These are phyloP conservation scores for Podospora appendiculata DNA, from an alignment of 495 filamentous ascomycete species.

Conservation along the genomic window DNA sequence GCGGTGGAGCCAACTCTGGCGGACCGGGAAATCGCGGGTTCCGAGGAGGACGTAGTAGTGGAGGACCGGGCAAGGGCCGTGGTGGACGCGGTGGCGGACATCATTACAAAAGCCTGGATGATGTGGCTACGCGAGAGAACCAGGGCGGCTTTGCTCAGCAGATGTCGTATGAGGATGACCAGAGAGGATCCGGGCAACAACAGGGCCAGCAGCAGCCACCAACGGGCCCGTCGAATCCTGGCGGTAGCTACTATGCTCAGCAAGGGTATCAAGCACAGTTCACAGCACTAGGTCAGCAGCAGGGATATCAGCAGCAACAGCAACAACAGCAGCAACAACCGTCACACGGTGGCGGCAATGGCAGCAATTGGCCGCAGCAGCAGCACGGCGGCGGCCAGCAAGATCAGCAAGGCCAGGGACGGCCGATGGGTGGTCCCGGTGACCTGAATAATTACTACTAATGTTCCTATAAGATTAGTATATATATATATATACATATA, in stretches of 20 bases:
- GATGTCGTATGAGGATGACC: slow-evolving; percentile 35
- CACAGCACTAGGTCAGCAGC: neutral
- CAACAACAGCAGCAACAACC: slow-evolving; percentile 1
- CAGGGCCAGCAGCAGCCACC: slow-evolving; percentile 10
- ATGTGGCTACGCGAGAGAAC: slow-evolving; percentile 32
- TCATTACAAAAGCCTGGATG: slow-evolving; percentile 32
- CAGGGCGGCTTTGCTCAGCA: slow-evolving; percentile 25
- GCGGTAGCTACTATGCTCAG: slow-evolving; percentile 7
- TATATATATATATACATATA: too few relatives aligned
- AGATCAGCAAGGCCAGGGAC: slow-evolving; percentile 7
- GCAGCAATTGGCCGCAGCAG: slow-evolving; percentile 3
- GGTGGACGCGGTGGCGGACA: slow-evolving; percentile 25
- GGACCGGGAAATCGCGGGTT: slow-evolving; percentile 13
- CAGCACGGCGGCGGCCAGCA: neutral
- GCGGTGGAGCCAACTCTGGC: slow-evolving; percentile 10
- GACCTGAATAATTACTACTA: slow-evolving; percentile 21
- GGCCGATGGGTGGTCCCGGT: slow-evolving; percentile 4
- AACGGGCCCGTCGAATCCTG: slow-evolving; percentile 8
- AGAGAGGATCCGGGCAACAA: slow-evolving; percentile 11
- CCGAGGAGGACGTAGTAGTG: slow-evolving; percentile 14
- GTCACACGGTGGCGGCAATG: neutral
- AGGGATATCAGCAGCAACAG: neutral
- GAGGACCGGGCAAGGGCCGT: slow-evolving; percentile 9
- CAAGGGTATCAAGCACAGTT: neutral
- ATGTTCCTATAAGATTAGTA: neutral